A percentile compares a stretch with the other conserved stretches of the same genome.
Evolutionary conservation across 495 filamentous ascomycete genomes (phyloP).

Genomic region (Diplogelasinospora grovesii): DNA sequence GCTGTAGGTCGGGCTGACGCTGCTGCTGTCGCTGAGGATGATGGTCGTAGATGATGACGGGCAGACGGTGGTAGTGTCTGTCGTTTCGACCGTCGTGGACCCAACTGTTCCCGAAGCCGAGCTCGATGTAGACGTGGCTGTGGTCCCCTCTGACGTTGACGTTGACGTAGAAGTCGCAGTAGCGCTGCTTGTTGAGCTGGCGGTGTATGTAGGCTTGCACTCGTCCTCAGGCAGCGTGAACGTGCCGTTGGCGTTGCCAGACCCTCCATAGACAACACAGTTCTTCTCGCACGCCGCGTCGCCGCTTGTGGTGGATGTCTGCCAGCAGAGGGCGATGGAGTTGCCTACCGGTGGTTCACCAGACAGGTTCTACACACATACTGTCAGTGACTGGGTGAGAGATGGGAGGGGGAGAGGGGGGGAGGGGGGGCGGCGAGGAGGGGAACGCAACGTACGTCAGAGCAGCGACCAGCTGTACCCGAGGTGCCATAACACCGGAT

Average conservation of each 20-base stretch:
- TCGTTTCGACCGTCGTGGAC: too few relatives aligned
- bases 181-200: background rate
- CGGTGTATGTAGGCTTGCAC: constrained; percentile 21
- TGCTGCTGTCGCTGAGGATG: background rate
- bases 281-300: constrained; percentile 33
- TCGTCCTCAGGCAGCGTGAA: constrained; percentile 18
- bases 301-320: constrained; percentile 14
- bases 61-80: background rate
- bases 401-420: background rate
- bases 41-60: background rate
- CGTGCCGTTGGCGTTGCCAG: constrained; percentile 3
- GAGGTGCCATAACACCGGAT: constrained; percentile 22
- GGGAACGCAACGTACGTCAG: constrained; percentile 15
- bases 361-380: constrained; percentile 18
- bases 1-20: background rate
- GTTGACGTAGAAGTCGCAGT: constrained; percentile 3
- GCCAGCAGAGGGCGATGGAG: constrained; percentile 19
- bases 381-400: background rate
- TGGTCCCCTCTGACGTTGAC: too few relatives aligned
- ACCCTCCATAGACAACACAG: constrained; percentile 28
- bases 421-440: too few relatives aligned
- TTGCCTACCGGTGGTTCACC: constrained; percentile 21
- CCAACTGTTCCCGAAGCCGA: too few relatives aligned
- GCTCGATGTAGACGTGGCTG: too few relatives aligned
- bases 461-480: constrained; percentile 18